Percentiles rank a stretch among this genome's conserved stretches.
Conservation (phyloP, 2,329 filamentous ascomycete species). For the Kalmusia sp. region DNA sequence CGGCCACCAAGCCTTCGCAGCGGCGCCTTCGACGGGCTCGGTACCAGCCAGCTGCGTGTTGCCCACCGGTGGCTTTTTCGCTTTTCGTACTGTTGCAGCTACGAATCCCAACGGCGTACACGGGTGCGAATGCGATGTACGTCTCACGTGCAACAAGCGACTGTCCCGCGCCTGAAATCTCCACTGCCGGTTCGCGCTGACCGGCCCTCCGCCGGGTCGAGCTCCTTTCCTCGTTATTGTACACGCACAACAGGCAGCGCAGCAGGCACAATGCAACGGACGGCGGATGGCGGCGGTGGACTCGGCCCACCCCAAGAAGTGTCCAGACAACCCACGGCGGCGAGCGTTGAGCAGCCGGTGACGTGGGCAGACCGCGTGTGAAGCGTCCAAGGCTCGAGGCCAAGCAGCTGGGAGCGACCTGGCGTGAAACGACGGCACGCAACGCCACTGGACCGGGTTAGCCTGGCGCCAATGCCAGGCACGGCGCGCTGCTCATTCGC, state of each 20-base stretch:
- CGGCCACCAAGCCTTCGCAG: too few relatives aligned
- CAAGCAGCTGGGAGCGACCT: background rate
- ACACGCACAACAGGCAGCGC: background rate
- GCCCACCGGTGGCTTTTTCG: too few relatives aligned
- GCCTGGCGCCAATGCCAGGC: slow-evolving; percentile 6
- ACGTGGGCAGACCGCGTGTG: slow-evolving; percentile 3
- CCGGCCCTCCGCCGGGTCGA: background rate
- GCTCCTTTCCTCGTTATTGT: background rate
- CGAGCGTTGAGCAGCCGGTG: background rate
- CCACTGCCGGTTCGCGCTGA: background rate
- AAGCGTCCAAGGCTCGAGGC: background rate
- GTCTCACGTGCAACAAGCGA: background rate
- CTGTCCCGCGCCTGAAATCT: background rate
- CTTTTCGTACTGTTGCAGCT: too few relatives aligned
- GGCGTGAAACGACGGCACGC: slow-evolving; percentile 1
- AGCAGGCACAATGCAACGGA: background rate
- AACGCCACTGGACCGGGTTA: background rate
- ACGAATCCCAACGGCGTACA: too few relatives aligned
- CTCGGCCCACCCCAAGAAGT: too few relatives aligned
- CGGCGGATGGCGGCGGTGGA: background rate
- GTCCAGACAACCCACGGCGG: background rate
- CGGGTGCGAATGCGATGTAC: background rate
- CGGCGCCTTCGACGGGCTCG: too few relatives aligned
- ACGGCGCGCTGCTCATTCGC: slow-evolving; percentile 6
- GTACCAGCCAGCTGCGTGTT: too few relatives aligned